phyloP scores from a whole-genome alignment of 805 yeast genomes.

The Torulaspora quercuum region DNA sequence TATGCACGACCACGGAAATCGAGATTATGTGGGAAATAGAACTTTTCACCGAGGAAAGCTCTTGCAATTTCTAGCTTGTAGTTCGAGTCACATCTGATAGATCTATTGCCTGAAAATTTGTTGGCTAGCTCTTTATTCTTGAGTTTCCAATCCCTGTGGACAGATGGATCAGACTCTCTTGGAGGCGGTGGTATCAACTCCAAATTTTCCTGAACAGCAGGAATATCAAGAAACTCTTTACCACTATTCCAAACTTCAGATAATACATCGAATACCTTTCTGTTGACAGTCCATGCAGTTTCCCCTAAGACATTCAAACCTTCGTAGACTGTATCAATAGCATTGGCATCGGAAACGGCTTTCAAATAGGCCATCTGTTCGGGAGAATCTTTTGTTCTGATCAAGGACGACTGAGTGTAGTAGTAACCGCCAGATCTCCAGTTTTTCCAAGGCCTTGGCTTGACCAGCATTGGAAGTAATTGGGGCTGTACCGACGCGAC shows the following conservation, averaged over 20 bases:
- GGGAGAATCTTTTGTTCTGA: slow-evolving; percentile 78
- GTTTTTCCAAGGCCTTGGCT: slow-evolving; percentile 84
- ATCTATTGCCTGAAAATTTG: slow-evolving; percentile 64
- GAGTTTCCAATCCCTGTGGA: slow-evolving; percentile 63
- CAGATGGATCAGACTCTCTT: slow-evolving; percentile 66
- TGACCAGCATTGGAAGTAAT: slow-evolving; percentile 83
- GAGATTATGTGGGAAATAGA: slow-evolving; percentile 75
- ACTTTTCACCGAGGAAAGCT: slow-evolving; percentile 76
- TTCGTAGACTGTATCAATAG: slow-evolving; percentile 61
- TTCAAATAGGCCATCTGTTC: slow-evolving; percentile 86
- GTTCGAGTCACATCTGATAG: slow-evolving; percentile 90
- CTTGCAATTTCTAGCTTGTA: slow-evolving; percentile 94
- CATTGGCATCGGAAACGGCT: slow-evolving; percentile 72
- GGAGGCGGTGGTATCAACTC: slow-evolving; percentile 57
- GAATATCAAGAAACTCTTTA: slow-evolving; percentile 65
- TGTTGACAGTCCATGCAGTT: slow-evolving; percentile 91
- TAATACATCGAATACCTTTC: slow-evolving; percentile 61
- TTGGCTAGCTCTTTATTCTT: slow-evolving; percentile 54
- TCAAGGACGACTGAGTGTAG: slow-evolving; percentile 56
- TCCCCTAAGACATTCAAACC: slow-evolving; percentile 84
- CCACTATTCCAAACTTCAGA: slow-evolving; percentile 87
- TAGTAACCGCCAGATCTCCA: slow-evolving; percentile 84
- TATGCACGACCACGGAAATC: slow-evolving; percentile 85
- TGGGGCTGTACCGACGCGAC: slow-evolving; percentile 77
- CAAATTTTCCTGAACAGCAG: slow-evolving; percentile 49